Percentiles rank a stretch among this genome's conserved stretches.
These are phyloP conservation scores for Pythium sukuiense DNA, from an alignment of 352 stramenopile species.

Conservation along the genomic window DNA sequence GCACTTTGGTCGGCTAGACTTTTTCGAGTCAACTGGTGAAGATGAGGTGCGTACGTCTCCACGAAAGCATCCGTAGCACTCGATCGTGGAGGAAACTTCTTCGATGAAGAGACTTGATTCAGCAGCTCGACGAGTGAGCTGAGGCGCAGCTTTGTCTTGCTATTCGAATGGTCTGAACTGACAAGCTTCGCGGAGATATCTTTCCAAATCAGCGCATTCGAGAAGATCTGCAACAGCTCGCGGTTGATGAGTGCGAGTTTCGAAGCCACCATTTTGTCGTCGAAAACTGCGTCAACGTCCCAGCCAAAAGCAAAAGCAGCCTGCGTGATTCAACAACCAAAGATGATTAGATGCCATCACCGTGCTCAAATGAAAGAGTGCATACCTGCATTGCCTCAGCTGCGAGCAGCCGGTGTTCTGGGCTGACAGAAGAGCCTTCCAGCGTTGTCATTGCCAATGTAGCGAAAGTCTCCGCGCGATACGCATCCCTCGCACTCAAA, in stretches of 20 bases:
- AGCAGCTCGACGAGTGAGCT: slow-evolving; percentile 41
- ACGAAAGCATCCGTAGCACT: slow-evolving; percentile 51
- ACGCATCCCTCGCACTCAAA: neutral
- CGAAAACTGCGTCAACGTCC: slow-evolving; percentile 44
- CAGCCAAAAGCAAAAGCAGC: slow-evolving; percentile 46
- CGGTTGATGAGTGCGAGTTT: slow-evolving; percentile 42
- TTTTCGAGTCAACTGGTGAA: slow-evolving; percentile 42
- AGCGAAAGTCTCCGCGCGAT: neutral
- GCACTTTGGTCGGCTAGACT: slow-evolving; percentile 19
- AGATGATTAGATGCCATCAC: neutral
- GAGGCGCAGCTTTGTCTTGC: slow-evolving; percentile 29
- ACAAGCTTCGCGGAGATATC: slow-evolving; percentile 31
- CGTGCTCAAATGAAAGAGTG: neutral
- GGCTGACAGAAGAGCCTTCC: neutral
- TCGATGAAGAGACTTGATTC: slow-evolving; percentile 35
- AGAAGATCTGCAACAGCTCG: slow-evolving; percentile 49
- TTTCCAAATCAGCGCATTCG: slow-evolving; percentile 44
- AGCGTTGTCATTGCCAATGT: neutral
- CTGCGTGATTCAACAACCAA: slow-evolving; percentile 11
- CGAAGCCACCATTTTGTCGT: slow-evolving; percentile 28
- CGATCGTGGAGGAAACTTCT: slow-evolving; percentile 35
- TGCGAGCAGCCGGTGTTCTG: slow-evolving; percentile 28
- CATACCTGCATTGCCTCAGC: slow-evolving; percentile 36
- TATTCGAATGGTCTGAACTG: slow-evolving; percentile 20
- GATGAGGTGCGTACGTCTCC: slow-evolving; percentile 38